A percentile compares a stretch with the other conserved stretches of the same genome.
Evolutionary conservation across 139 green algal species (phyloP).

Genomic region (Astrephomene gubernaculifera): DNA sequence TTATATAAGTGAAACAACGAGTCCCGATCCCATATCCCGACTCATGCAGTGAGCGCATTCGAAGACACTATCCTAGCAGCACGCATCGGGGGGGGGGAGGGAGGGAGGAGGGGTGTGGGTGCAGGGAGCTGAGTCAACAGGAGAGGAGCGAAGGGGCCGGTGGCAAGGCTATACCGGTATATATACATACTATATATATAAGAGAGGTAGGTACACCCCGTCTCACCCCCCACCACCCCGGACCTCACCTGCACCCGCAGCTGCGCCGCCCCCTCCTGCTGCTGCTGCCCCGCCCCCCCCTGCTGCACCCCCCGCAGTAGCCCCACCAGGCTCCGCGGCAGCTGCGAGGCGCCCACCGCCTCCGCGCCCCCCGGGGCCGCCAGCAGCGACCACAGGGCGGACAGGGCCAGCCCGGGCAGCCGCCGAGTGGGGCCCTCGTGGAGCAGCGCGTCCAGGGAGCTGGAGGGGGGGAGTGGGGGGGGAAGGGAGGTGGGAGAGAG

Average conservation of each 20-base stretch:
- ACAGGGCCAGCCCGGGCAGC: conserved; percentile 4
- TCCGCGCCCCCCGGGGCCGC: conserved; percentile 1
- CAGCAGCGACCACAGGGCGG: conserved; percentile 32
- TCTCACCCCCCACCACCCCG: background rate
- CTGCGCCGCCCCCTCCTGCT: background rate
- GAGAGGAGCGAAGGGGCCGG: too few species aligned
- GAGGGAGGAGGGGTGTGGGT: too few species aligned
- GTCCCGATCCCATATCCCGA: too few species aligned
- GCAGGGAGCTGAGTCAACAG: background rate
- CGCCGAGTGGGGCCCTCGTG: too few species aligned
- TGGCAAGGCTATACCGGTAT: too few species aligned
- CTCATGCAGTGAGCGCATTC: too few species aligned
- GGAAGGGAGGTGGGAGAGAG: background rate
- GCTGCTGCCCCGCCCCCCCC: background rate
- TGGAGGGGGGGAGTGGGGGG: background rate
- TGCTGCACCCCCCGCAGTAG: background rate
- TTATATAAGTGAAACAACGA: too few species aligned
- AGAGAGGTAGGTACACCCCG: too few species aligned
- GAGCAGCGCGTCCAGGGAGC: conserved; percentile 21
- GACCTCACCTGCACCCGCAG: background rate
- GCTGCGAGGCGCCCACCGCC: background rate
- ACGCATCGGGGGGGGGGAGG: background rate
- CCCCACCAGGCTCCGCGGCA: conserved; percentile 30
- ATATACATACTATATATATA: too few species aligned
- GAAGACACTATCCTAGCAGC: background rate